These are phyloP conservation scores for Chenopodium suecicum DNA, from an alignment of 148 eudicot species.

Conservation along the genomic window DNA sequence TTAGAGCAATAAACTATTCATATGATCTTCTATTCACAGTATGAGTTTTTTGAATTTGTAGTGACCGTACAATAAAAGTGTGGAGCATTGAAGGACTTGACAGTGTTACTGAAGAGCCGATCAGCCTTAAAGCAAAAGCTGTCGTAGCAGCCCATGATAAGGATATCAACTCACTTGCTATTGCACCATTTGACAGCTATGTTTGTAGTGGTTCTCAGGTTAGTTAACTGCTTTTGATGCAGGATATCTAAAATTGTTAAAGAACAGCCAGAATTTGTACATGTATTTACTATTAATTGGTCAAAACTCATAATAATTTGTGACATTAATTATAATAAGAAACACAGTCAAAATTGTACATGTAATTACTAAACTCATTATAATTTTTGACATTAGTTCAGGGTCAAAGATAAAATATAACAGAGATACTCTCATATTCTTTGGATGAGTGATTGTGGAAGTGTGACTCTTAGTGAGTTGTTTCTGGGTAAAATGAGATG, in stretches of 20 bases:
- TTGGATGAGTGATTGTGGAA: background rate
- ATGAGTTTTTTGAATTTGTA: slow-evolving; percentile 12
- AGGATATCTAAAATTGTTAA: too few species aligned
- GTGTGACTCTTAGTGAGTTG: background rate
- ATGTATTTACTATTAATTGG: too few species aligned
- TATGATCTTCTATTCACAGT: background rate
- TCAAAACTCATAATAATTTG: background rate
- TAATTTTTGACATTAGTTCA: background rate
- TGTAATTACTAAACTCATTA: background rate
- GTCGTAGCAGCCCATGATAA: slow-evolving; percentile 90
- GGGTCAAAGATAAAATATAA: background rate
- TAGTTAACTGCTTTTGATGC: slow-evolving; percentile 22
- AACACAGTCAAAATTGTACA: background rate
- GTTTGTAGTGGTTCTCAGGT: slow-evolving; percentile 98
- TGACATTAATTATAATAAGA: too few species aligned
- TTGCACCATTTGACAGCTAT: slow-evolving; percentile 86
- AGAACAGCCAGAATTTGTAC: background rate
- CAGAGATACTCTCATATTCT: background rate
- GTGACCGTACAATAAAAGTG: slow-evolving; percentile 84
- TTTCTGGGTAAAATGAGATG: background rate
- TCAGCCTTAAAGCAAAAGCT: slow-evolving; percentile 71
- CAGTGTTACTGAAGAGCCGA: slow-evolving; percentile 41
- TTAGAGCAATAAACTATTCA: background rate
- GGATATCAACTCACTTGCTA: slow-evolving; percentile 86
- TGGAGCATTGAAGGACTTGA: slow-evolving; percentile 74